These are phyloP conservation scores for Boletus sp. DNA, from an alignment of 768 basidiomycete species.

Conservation along the genomic window DNA sequence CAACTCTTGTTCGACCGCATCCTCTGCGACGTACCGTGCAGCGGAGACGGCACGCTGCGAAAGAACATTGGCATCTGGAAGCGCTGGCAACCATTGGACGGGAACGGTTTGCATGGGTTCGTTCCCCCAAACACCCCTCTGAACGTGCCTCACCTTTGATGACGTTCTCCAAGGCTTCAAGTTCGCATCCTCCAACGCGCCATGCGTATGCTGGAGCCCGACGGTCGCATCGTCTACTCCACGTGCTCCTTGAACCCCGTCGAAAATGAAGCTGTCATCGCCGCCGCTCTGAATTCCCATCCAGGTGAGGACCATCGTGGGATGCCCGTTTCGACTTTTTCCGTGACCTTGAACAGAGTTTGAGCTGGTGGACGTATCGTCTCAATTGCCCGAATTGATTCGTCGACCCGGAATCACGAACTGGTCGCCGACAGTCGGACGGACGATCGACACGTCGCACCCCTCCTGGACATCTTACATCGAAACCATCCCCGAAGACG, in stretches of 20 bases:
- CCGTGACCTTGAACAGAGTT: constrained; percentile 48
- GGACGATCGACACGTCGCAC: constrained; percentile 48
- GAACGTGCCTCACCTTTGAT: not conserved
- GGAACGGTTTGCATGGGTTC: constrained; percentile 86
- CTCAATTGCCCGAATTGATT: constrained; percentile 66
- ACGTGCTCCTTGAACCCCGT: constrained; percentile 97
- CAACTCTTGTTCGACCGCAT: constrained; percentile 88
- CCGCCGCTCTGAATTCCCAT: constrained; percentile 71
- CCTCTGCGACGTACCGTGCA: constrained; percentile 95
- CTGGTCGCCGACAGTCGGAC: constrained; percentile 77
- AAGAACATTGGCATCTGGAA: constrained; percentile 98
- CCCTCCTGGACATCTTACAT: constrained; percentile 62
- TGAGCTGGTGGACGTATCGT: constrained; percentile 75
- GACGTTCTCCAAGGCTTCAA: constrained; percentile 63
- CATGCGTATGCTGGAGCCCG: constrained; percentile 78
- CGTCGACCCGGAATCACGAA: constrained; percentile 70
- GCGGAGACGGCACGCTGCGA: constrained; percentile 92
- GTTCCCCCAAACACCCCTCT: constrained; percentile 20
- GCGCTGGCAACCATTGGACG: constrained; percentile 84
- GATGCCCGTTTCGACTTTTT: not conserved
- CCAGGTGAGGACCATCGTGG: constrained; percentile 45
- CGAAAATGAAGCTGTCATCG: constrained; percentile 96
- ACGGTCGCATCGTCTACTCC: constrained; percentile 95
- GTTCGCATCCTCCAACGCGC: constrained; percentile 89
- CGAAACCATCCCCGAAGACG: constrained; percentile 46